phyloP scores from a whole-genome alignment of 768 basidiomycete genomes.

The Rhizopogon rudus region DNA sequence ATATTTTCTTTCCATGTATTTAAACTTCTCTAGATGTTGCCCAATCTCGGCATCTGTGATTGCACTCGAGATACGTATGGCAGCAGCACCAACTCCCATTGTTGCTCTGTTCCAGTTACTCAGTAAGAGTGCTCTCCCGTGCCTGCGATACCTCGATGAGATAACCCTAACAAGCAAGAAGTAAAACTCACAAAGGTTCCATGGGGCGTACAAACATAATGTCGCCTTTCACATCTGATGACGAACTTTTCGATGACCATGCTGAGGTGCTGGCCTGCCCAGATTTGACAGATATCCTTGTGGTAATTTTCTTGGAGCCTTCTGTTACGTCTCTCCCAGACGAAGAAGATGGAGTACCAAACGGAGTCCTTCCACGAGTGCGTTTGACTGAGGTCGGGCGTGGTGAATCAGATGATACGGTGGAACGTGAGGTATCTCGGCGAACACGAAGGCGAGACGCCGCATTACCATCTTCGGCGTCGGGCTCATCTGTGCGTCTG shows the following conservation, averaged over 20 bases:
- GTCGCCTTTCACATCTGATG: not conserved
- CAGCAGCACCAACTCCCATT: constrained; percentile 21
- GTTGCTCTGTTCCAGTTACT: constrained; percentile 26
- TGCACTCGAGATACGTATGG: constrained; percentile 27
- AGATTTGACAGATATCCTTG: not conserved
- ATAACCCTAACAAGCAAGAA: not conserved
- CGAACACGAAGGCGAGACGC: not conserved
- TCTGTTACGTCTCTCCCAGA: not conserved
- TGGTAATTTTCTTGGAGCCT: not conserved
- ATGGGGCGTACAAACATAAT: not conserved
- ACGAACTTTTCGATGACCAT: not conserved
- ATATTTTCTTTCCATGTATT: constrained; percentile 52
- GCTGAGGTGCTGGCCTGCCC: not conserved
- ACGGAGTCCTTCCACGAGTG: not conserved
- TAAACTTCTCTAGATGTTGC: constrained; percentile 35
- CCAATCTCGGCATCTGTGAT: constrained; percentile 38
- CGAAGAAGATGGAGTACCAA: not conserved
- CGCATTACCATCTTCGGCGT: constrained; percentile 17
- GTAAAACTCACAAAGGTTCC: not conserved
- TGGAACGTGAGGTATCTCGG: not conserved
- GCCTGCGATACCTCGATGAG: not conserved
- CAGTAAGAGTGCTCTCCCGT: constrained; percentile 22
- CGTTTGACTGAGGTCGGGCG: not conserved
- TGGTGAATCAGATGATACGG: not conserved
- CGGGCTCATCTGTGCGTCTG: constrained; percentile 18